A percentile compares a stretch with the other conserved stretches of the same genome.
Evolutionary conservation across 179 eudicot species (phyloP).

Genomic region (Silene coronaria): DNA sequence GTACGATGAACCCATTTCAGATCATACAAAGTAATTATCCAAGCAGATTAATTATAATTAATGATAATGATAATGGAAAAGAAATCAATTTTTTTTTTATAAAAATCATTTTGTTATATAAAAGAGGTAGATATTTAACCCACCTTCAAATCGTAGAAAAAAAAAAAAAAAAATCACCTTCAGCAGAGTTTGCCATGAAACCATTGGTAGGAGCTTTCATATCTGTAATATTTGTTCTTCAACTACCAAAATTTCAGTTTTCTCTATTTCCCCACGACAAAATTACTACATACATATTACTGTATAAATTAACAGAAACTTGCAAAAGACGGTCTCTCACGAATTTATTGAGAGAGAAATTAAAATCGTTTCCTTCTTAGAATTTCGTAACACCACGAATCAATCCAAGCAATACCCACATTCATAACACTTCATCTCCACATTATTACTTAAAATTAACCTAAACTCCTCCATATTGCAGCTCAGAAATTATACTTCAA

Average conservation of each 20-base stretch:
- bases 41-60: background rate
- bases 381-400: background rate
- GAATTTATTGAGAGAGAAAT: too few relatives aligned
- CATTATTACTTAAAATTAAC: background rate
- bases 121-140: background rate
- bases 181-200: conserved; percentile 49
- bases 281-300: background rate
- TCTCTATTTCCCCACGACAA: background rate
- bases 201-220: conserved; percentile 75
- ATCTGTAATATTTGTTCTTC: background rate
- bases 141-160: background rate
- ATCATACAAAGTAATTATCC: conserved; percentile 12
- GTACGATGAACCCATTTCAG: background rate
- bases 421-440: background rate
- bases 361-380: too few relatives aligned
- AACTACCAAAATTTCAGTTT: background rate
- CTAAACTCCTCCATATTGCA: background rate
- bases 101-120: background rate
- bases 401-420: conserved; percentile 3
- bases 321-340: background rate
- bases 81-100: background rate
- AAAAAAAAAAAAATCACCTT: conserved; percentile 34
- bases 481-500: conserved; percentile 1
- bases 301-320: background rate
- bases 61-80: background rate